These are phyloP conservation scores for Mycena capillaripes DNA, from an alignment of 768 basidiomycete species.

Conservation along the genomic window DNA sequence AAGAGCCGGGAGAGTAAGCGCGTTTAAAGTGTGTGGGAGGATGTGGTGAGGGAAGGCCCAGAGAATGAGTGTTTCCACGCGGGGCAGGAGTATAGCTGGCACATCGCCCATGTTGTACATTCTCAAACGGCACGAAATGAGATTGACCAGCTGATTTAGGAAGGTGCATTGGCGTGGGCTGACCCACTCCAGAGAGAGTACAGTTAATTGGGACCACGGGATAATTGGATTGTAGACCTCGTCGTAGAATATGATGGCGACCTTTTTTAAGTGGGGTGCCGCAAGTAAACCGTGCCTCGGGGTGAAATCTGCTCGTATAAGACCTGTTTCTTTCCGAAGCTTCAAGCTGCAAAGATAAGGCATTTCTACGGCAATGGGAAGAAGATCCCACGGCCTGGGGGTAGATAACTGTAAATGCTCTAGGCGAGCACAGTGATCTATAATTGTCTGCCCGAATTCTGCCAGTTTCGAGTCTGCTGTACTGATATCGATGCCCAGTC, in stretches of 20 bases:
- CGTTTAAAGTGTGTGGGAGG: background rate
- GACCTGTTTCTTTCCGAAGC: no score
- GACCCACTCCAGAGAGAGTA: background rate
- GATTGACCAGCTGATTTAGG: background rate
- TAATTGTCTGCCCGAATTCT: background rate
- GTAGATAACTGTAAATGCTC: no score
- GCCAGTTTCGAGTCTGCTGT: background rate
- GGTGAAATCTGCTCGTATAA: background rate
- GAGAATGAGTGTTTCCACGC: background rate
- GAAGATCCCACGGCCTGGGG: background rate
- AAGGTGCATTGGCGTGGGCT: background rate
- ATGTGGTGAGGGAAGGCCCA: background rate
- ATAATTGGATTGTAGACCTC: background rate
- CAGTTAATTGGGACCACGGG: background rate
- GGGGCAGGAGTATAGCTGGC: background rate
- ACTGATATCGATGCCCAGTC: background rate
- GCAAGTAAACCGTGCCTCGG: background rate
- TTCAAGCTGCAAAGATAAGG: conserved; percentile 6
- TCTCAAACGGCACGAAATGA: background rate
- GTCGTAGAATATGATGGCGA: background rate
- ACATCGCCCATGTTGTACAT: background rate
- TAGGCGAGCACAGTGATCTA: background rate
- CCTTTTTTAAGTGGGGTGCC: background rate
- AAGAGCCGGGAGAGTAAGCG: background rate
- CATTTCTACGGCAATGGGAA: background rate